phyloP scores from a whole-genome alignment of 177 flowering plant species.

The Vitis hybrid region DNA sequence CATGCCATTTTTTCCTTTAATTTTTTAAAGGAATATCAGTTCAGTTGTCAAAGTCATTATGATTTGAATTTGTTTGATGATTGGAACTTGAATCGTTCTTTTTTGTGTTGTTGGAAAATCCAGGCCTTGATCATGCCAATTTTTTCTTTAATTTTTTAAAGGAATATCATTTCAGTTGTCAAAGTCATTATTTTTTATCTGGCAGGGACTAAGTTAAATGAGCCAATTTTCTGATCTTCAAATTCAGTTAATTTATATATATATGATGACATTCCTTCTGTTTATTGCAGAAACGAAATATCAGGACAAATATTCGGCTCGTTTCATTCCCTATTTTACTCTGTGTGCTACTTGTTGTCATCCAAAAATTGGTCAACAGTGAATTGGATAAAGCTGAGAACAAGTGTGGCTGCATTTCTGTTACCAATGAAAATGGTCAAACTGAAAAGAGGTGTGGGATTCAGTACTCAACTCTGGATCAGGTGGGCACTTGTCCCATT shows the following conservation, averaged over 20 bases:
- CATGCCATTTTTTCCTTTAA: too few species aligned
- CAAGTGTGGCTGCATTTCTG: constrained; percentile 72
- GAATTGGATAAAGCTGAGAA: constrained; percentile 42
- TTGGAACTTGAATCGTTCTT: too few species aligned
- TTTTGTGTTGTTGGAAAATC: too few species aligned
- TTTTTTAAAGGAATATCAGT: too few species aligned
- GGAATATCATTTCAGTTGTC: too few species aligned
- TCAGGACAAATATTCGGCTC: constrained; percentile 46
- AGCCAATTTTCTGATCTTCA: background rate
- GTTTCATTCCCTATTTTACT: constrained; percentile 58
- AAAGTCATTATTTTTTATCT: too few species aligned
- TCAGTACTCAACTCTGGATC: constrained; percentile 54
- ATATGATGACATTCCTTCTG: constrained; percentile 1
- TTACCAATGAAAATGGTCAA: constrained; percentile 45
- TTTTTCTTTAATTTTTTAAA: too few species aligned
- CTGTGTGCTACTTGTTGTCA: constrained; percentile 53
- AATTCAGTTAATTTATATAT: background rate
- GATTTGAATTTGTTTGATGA: too few species aligned
- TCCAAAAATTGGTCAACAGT: constrained; percentile 49
- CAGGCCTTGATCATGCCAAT: too few species aligned
- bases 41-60: too few species aligned
- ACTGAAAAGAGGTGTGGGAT: constrained; percentile 65
- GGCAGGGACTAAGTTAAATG: background rate
- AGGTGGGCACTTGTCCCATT: constrained; percentile 55
- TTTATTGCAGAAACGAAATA: constrained; percentile 65